These are phyloP conservation scores for Murraya koenigii DNA, from an alignment of 345 rosid genomes.

Conservation along the genomic window DNA sequence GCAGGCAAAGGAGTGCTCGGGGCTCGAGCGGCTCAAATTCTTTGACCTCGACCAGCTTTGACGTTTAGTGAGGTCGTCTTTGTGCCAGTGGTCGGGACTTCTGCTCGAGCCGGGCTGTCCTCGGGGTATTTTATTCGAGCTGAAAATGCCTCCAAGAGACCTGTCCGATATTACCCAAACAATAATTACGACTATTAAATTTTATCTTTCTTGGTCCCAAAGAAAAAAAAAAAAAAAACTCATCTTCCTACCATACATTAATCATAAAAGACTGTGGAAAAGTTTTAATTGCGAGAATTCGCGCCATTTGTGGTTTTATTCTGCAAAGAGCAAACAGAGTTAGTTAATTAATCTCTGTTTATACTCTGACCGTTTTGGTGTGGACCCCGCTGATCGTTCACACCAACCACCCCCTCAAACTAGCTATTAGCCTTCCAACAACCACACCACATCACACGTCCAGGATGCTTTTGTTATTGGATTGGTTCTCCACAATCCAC, in stretches of 20 bases:
- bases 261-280: not conserved
- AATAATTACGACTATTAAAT: too few species aligned
- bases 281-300: constrained; percentile 10
- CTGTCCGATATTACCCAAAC: too few species aligned
- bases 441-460: not conserved
- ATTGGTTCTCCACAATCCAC: not conserved
- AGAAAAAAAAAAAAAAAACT: too few species aligned
- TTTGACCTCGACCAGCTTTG: too few species aligned
- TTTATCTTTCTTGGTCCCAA: too few species aligned
- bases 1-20: too few species aligned
- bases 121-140: too few species aligned
- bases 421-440: constrained; percentile 9
- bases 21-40: too few species aligned
- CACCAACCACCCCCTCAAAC: constrained; percentile 21
- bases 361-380: not conserved
- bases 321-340: not conserved
- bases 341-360: not conserved
- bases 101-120: too few species aligned
- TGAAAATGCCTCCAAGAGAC: too few species aligned
- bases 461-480: not conserved
- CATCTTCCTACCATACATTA: not conserved
- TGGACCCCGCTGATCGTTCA: constrained; percentile 13
- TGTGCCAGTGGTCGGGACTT: too few species aligned
- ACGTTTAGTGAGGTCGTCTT: too few species aligned
- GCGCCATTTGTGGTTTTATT: constrained; percentile 7